Percentiles rank a stretch among this genome's conserved stretches.
phyloP scores from a whole-genome alignment of 139 green algal genomes.

The Raphidocelis subcapitata region DNA sequence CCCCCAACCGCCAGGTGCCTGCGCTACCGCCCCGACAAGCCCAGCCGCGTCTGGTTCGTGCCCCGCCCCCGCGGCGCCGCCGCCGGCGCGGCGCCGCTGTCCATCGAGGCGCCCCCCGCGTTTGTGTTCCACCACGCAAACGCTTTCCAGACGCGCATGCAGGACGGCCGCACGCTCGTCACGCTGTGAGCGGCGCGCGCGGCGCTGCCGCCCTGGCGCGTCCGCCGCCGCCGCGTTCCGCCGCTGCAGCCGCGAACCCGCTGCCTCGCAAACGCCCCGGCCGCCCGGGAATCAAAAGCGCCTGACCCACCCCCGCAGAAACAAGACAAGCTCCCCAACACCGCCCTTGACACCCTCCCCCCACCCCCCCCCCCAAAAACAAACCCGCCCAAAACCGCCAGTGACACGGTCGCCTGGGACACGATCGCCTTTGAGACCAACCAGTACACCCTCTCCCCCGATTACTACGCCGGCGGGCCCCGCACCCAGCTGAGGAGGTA shows the following conservation, averaged over 20 bases:
- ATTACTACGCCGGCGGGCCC: conserved; percentile 24
- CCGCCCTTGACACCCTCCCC: too few relatives aligned
- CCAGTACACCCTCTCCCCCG: conserved; percentile 28
- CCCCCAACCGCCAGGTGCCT: too few relatives aligned
- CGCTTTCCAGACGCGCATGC: conserved; percentile 51
- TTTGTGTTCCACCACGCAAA: conserved; percentile 85
- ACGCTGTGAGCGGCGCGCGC: too few relatives aligned
- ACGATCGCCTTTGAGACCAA: conserved; percentile 46
- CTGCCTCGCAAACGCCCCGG: too few relatives aligned
- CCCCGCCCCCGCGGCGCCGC: conserved; percentile 10
- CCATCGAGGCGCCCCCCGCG: conserved; percentile 34
- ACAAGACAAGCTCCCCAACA: too few relatives aligned
- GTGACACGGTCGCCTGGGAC: conserved; percentile 63
- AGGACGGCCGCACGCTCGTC: not conserved
- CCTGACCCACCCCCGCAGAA: too few relatives aligned
- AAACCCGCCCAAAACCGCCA: too few relatives aligned
- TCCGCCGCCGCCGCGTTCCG: too few relatives aligned
- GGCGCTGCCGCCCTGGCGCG: too few relatives aligned
- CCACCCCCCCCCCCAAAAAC: too few relatives aligned
- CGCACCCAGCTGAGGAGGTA: conserved; percentile 48
- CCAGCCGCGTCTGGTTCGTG: conserved; percentile 25
- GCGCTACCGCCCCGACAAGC: conserved; percentile 21
- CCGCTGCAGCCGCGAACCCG: too few relatives aligned
- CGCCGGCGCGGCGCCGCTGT: conserved; percentile 4
- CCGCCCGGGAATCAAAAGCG: too few relatives aligned